Evolutionary conservation across 306 rosid genomes (phyloP), one percentile per base, ranked within the genome.

Genomic region (Lablab purpureus): DNA sequence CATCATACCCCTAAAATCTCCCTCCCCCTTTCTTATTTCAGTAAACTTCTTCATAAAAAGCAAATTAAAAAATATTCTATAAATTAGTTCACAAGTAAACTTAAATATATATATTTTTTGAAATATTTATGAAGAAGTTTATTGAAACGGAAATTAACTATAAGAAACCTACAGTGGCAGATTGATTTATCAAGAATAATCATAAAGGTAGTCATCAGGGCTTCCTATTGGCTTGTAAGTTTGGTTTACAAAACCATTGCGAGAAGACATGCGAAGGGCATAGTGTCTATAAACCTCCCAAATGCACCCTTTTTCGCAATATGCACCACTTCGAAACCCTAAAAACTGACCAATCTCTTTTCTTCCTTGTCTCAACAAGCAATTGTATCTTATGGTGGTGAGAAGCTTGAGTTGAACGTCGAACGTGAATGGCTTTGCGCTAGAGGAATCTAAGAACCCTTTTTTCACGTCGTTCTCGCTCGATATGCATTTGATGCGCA

Each of bases 281-380:
- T 83, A 83, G 66, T 5, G 15, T 22, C 22, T 76, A 21, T 77
- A 66, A 54, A 78, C 9, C 21, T 83, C 76, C 86, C 86, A 83
- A 0, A 3, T 43, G 25, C 86, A 83, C 34, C 86, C 86, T 7
- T 66, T 83, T 3, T 65, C 83, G 2, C 86, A 83, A 36, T 83
- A 83, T 1, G 83, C 34, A 10, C 86, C 86, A 55, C 86, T 83
- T 9, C 71, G 36, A 78, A 83, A 83, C 6, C 86, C 86, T 41
- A 83, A 55, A 78, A 83, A 83, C 2, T 83, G 86, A 1, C 86
- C 86, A 72, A 83, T 83, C 56, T 83, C 86, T 23, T 5, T 72
- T 11, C 66, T 49, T 1, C 2, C 4, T n/a, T 83, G 80, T 14
- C 58, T 77, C 21, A 83, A 1, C 27, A 83, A 54, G 6, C 86